Evolutionary conservation across 352 stramenopile genomes (phyloP), one percentile per base, ranked within the genome.

Genomic region (Blastocystis sp.): DNA sequence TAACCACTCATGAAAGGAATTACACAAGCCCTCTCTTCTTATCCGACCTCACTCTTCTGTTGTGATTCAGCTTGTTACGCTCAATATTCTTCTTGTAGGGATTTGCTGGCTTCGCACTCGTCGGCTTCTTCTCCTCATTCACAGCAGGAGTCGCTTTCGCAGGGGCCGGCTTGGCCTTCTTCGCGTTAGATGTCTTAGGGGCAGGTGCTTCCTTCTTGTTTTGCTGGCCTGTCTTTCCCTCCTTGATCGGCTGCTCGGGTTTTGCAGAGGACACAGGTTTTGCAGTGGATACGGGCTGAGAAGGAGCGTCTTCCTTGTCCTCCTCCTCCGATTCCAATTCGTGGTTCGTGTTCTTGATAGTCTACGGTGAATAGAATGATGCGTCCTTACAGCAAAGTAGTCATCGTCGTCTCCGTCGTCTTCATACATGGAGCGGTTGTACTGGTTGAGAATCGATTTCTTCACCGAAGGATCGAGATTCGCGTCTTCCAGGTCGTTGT

Each of bases 1-100:
- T 34, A 34, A 34, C 28, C 28, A 34, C 28, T 34, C 28, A 61
- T 61, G 54, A 61, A 61, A 21, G 19, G 54, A 11, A 34, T 34
- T 34, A 34, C 9, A 65, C 19, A 38, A 70, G 34, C 24, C 74
- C 74, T 60, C 61, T 66, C 54, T 84, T 84, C 40, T 84, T 84
- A 54, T 84, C 74, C 14, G 28, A 38, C 48, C 57, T 48, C 34
- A 69, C 74, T 7, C 48, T 66, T 68, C 74, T 62, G 34, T 70
- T 54, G 57, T 84, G 74, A 63, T 84, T 84, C 24, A 84, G 38
- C 45, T 84, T 84, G 24, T 84, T 84, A 24, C 74, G 34, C 45
- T 84, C 57, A 14, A 84, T 84, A 43, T 57, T 84, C 54, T 84
- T 68, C n/a, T 48, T 40, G 48, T 84, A 84, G 3, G 34, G 74